Conservation (phyloP, 2,329 filamentous ascomycete genomes). For the Drechslerella coelobrocha region DNA sequence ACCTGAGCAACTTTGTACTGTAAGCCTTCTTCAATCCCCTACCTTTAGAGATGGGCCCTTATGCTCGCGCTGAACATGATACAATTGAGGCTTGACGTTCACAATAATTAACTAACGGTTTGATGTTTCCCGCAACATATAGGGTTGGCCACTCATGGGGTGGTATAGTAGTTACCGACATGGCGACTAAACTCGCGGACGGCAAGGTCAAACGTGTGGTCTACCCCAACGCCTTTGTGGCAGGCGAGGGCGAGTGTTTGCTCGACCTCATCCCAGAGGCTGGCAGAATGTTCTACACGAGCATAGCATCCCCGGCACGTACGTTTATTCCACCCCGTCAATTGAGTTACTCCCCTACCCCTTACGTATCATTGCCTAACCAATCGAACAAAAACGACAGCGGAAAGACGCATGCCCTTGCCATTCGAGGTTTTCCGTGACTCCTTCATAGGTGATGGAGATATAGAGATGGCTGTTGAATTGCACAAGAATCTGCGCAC, state of each 20-base stretch:
- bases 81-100: background rate
- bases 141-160: slow-evolving; percentile 46
- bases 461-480: slow-evolving; percentile 3
- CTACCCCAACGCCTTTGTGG: slow-evolving; percentile 36
- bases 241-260: slow-evolving; percentile 19
- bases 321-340: no score
- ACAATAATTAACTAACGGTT: background rate
- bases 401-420: slow-evolving; percentile 19
- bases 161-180: slow-evolving; percentile 32
- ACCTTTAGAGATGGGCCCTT: no score
- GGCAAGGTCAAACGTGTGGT: slow-evolving; percentile 38
- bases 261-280: slow-evolving; percentile 18
- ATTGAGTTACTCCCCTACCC: no score
- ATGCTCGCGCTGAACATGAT: no score
- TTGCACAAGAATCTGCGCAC: slow-evolving; percentile 14
- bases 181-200: slow-evolving; percentile 25
- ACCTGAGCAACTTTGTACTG: slow-evolving; percentile 31
- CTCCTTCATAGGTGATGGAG: slow-evolving; percentile 27
- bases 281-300: slow-evolving; percentile 15
- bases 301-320: slow-evolving; percentile 14
- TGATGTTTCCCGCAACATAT: background rate
- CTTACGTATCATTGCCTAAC: background rate
- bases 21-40: background rate
- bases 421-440: slow-evolving; percentile 40
- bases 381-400: background rate